Conservation (phyloP, 1,139 yeast genomes). For the Blastobotrys aristatus region DNA sequence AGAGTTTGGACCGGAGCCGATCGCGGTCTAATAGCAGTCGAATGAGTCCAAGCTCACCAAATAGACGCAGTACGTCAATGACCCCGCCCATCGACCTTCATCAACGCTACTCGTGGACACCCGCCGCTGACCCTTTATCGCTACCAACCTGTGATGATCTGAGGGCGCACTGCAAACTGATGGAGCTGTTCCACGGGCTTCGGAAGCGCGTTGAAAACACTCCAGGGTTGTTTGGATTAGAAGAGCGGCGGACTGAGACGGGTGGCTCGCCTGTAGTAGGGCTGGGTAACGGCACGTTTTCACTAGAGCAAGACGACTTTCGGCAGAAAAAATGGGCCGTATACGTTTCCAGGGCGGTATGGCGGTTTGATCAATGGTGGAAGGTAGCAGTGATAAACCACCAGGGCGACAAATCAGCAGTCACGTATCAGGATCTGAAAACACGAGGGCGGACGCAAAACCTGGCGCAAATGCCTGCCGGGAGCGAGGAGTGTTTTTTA, state of each 20-base stretch:
- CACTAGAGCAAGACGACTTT: not conserved
- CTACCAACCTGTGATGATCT: not conserved
- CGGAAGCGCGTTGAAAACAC: slow-evolving; percentile 1
- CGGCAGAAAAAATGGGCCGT: slow-evolving; percentile 34
- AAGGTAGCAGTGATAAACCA: slow-evolving; percentile 8
- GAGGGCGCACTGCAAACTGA: slow-evolving; percentile 4
- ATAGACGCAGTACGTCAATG: no score
- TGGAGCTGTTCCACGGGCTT: slow-evolving; percentile 6
- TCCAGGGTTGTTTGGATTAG: not conserved
- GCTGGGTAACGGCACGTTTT: not conserved
- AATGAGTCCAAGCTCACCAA: no score
- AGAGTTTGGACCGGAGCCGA: no score
- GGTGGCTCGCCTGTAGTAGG: not conserved
- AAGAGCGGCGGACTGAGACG: not conserved
- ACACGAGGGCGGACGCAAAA: not conserved
- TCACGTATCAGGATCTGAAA: slow-evolving; percentile 1
- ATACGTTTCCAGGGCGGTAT: slow-evolving; percentile 34
- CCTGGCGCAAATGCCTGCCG: not conserved
- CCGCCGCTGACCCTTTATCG: not conserved
- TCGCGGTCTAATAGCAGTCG: no score
- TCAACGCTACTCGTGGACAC: no score
- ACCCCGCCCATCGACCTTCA: no score
- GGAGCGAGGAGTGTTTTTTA: not conserved
- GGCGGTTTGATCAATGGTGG: slow-evolving; percentile 35
- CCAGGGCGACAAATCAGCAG: not conserved